A percentile compares a stretch with the other conserved stretches of the same genome.
phyloP scores from a whole-genome alignment of 805 yeast species.

The Peterozyma xylosa region DNA sequence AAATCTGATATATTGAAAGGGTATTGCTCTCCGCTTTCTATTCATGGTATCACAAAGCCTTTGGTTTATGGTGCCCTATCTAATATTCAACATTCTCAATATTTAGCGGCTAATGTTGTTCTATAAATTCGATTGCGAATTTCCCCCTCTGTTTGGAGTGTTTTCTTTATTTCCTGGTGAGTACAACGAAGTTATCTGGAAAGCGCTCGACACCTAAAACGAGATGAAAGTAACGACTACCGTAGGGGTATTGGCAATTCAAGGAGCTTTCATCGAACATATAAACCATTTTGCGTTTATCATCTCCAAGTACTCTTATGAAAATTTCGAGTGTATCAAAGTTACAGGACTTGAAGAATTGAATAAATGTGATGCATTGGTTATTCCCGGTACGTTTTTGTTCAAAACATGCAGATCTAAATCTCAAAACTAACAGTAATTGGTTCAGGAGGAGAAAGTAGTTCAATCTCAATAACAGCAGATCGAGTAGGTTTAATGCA shows the following conservation, averaged over 20 bases:
- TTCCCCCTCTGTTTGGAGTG: too few species aligned
- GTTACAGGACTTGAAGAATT: constrained; percentile 51
- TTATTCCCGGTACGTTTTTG: constrained; percentile 45
- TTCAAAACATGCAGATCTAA: background rate
- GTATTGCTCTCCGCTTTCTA: too few species aligned
- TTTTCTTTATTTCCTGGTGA: background rate
- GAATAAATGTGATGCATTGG: constrained; percentile 43
- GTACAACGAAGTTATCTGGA: background rate
- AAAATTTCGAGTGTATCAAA: constrained; percentile 28
- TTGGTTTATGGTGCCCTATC: too few species aligned
- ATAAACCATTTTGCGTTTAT: constrained; percentile 37
- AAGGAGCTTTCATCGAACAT: constrained; percentile 76
- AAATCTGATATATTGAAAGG: background rate
- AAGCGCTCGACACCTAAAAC: too few species aligned
- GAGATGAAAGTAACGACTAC: constrained; percentile 9
- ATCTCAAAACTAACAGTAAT: background rate
- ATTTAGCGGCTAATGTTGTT: too few species aligned
- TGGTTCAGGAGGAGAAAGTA: constrained; percentile 51
- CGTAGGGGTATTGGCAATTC: constrained; percentile 70
- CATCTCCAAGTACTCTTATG: constrained; percentile 19
- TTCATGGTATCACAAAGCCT: too few species aligned
- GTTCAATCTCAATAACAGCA: constrained; percentile 64
- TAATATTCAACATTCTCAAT: too few species aligned
- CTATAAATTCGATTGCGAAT: too few species aligned
- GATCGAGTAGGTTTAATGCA: constrained; percentile 52